Conservation (phyloP, 1,139 yeast genomes). For the Suhomyces bribrorum region DNA sequence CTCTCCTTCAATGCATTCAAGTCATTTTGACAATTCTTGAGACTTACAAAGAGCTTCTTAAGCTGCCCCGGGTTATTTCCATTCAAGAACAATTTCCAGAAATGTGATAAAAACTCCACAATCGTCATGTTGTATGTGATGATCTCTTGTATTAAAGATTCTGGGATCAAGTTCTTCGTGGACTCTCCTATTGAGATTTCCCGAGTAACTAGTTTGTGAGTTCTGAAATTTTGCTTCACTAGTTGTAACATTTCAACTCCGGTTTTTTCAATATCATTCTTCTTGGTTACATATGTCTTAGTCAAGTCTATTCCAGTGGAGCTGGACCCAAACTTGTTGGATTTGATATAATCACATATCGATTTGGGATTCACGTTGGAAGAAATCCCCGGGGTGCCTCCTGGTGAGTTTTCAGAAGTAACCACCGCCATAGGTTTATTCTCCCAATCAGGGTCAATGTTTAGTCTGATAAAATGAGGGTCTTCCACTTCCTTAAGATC, state of each 20-base stretch:
- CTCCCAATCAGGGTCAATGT: conserved; percentile 37
- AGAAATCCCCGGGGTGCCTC: conserved; percentile 4
- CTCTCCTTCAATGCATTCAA: conserved; percentile 17
- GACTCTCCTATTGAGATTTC: conserved; percentile 17
- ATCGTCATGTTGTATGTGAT: conserved; percentile 40
- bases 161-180: conserved; percentile 28
- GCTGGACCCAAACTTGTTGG: conserved; percentile 20
- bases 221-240: conserved; percentile 57
- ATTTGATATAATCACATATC: conserved; percentile 29
- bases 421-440: conserved; percentile 4
- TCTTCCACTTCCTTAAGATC: conserved; percentile 59
- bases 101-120: conserved; percentile 47
- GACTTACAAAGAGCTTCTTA: conserved; percentile 38
- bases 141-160: conserved; percentile 33
- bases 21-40: conserved; percentile 32
- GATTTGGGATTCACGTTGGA: conserved; percentile 19
- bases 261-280: conserved; percentile 48
- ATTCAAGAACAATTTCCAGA: conserved; percentile 42
- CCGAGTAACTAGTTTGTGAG: conserved; percentile 38
- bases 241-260: conserved; percentile 50
- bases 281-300: conserved; percentile 36
- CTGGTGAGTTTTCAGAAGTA: conserved; percentile 2
- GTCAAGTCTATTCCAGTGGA: conserved; percentile 38
- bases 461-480: conserved; percentile 59
- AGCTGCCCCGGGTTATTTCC: conserved; percentile 43